Conservation (phyloP, 352 stramenopile species). For the Globisporangium middletonii region DNA sequence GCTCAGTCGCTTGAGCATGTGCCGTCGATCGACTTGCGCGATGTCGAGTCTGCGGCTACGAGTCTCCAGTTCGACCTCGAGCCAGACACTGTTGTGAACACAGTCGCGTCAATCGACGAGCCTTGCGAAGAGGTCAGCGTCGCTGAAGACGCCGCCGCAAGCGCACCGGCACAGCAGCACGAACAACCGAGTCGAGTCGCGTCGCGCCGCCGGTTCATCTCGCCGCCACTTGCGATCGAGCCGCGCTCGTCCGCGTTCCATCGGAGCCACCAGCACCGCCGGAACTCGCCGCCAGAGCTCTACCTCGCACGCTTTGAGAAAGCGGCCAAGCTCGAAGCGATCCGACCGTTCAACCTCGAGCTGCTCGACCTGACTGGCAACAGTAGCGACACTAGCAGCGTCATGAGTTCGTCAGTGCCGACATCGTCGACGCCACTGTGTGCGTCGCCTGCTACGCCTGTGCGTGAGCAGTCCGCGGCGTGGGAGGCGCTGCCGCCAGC, state of each 20-base stretch:
- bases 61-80: slow-evolving; percentile 12
- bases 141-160: not conserved
- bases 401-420: not conserved
- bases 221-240: slow-evolving; percentile 45
- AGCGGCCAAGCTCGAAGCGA: slow-evolving; percentile 38
- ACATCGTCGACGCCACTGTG: slow-evolving; percentile 9
- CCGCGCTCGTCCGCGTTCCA: slow-evolving; percentile 26
- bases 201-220: slow-evolving; percentile 26
- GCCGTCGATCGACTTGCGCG: slow-evolving; percentile 6
- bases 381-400: not conserved
- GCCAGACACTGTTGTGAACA: not conserved
- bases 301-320: slow-evolving; percentile 52
- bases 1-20: not conserved
- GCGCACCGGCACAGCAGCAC: not conserved
- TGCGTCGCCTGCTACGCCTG: not conserved
- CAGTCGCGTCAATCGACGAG: not conserved
- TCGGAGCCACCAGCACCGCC: slow-evolving; percentile 30
- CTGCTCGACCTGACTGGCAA: slow-evolving; percentile 11
- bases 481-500: slow-evolving; percentile 25
- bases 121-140: not conserved
- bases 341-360: slow-evolving; percentile 20
- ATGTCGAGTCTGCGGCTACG: not conserved
- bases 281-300: slow-evolving; percentile 62
- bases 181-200: not conserved
- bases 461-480: slow-evolving; percentile 5